These are phyloP conservation scores for Neurospora sp. DNA, from an alignment of 495 filamentous ascomycete genomes.

Conservation along the genomic window DNA sequence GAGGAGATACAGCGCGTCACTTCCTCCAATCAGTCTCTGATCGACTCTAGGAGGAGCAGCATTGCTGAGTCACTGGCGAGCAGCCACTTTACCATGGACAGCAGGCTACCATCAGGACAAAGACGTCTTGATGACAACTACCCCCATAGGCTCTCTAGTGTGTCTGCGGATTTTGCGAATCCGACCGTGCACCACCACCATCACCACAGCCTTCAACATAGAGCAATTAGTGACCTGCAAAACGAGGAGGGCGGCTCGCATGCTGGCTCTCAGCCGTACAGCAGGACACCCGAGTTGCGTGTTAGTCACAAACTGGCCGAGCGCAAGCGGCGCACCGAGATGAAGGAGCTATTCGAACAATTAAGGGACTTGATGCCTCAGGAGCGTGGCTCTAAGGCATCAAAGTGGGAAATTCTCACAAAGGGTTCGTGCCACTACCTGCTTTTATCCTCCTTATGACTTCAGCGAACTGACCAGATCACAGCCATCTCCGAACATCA, in stretches of 20 bases:
- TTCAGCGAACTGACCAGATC: conserved; percentile 4
- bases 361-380: conserved; percentile 74
- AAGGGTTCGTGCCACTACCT: conserved; percentile 54
- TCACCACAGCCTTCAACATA: conserved; percentile 69
- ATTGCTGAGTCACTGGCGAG: conserved; percentile 63
- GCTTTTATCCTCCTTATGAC: not conserved
- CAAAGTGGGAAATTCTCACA: conserved; percentile 98
- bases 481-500: conserved; percentile 48
- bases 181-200: conserved; percentile 61
- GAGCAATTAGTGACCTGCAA: conserved; percentile 56
- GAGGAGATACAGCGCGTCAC: conserved; percentile 49
- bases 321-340: conserved; percentile 89
- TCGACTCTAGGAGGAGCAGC: conserved; percentile 61
- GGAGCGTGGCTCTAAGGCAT: conserved; percentile 83
- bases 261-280: conserved; percentile 66
- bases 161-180: conserved; percentile 24
- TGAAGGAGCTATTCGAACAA: conserved; percentile 94
- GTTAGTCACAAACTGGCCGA: conserved; percentile 95
- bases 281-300: conserved; percentile 86
- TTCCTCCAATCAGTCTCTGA: conserved; percentile 42
- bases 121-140: conserved; percentile 50
- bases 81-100: conserved; percentile 62
- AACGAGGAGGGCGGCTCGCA: conserved; percentile 46
- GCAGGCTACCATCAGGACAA: conserved; percentile 57
- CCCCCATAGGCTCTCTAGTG: conserved; percentile 20